phyloP scores from a whole-genome alignment of 2,329 filamentous ascomycete species.

The Nigrospora sphaerica region DNA sequence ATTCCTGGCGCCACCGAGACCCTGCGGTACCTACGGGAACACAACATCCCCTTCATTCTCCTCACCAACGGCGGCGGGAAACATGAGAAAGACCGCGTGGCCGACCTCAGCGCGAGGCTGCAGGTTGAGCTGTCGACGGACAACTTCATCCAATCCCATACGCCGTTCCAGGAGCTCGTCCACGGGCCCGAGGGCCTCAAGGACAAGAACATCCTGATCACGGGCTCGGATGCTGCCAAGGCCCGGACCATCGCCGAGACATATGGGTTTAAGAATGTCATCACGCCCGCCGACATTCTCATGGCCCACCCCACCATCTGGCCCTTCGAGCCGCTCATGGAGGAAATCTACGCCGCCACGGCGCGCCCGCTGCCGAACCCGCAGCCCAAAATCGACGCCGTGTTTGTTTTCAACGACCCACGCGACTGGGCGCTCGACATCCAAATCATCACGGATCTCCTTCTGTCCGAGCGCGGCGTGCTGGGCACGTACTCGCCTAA shows the following conservation, averaged over 20 bases:
- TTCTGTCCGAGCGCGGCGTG: constrained; percentile 72
- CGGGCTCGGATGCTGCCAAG: constrained; percentile 59
- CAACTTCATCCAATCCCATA: constrained; percentile 85
- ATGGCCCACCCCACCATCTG: constrained; percentile 67
- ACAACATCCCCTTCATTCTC: constrained; percentile 84
- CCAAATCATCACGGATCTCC: constrained; percentile 74
- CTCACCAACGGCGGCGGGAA: constrained; percentile 94
- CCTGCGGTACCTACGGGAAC: constrained; percentile 63
- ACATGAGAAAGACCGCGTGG: constrained; percentile 66
- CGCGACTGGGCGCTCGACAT: constrained; percentile 91
- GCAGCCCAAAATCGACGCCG: constrained; percentile 69
- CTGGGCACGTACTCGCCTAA: constrained; percentile 71
- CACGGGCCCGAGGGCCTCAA: constrained; percentile 45
- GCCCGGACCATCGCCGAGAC: constrained; percentile 68
- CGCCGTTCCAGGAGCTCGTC: constrained; percentile 71
- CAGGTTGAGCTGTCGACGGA: constrained; percentile 55
- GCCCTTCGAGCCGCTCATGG: constrained; percentile 69
- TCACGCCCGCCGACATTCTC: constrained; percentile 81
- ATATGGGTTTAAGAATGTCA: constrained; percentile 74
- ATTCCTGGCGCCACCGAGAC: constrained; percentile 73
- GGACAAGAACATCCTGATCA: constrained; percentile 66
- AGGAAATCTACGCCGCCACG: constrained; percentile 51
- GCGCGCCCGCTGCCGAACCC: constrained; percentile 50
- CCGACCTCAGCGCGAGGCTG: constrained; percentile 61
- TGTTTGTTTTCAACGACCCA: constrained; percentile 93